Base-by-base conservation (phyloP, 139 green algal genomes). In the Chlorella vulgaris region DNA sequence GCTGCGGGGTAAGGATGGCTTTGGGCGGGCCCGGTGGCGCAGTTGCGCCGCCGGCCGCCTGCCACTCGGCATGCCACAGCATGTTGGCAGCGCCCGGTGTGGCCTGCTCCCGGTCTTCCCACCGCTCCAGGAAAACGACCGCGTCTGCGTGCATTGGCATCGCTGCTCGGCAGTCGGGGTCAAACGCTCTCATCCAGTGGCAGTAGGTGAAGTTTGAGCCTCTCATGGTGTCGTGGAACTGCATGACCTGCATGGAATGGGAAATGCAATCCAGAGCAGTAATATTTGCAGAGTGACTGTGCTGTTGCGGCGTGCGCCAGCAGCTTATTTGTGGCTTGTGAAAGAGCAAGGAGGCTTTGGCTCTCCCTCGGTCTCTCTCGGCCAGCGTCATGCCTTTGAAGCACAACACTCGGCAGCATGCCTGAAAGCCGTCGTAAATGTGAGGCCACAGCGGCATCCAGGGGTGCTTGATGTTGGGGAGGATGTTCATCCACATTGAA, bases 21-120 rank as follows among this genome's bases (percentile, higher is more conserved):
- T 28, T 5, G 8, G 55, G 55, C 15, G 55, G 55, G 18, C 55
- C 22, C 55, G 55, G 55, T n/a, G 15, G 55, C 55, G 18, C 15
- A 5, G 55, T 21, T 8, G 55, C 55, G 55, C 55, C 55, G 18
- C 55, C 55, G 15, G 55, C 55, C n/a, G 55, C 55, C 55, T 65
- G 55, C 55, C 55, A 65, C 55, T 65, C 55, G 18, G 55, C 55
- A n/a, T 65, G 55, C 55, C 55, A 65, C 22, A 65, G 55, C 55
- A 21, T 65, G 55, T 65, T 65, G 15, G 5, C 5, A 8, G 28
- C 18, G 18, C 18, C n/a, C 18, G 55, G 55, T 5, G 55, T n/a
- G 21, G 55, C 55, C 55, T 65, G 55, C 55, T 65, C 55, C 18
- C 55, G 55, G 55, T 65, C 22, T n/a, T 28, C 5, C 55, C 15